phyloP scores from a whole-genome alignment of 73 alveolate species.

The Tetrahymena borealis region DNA sequence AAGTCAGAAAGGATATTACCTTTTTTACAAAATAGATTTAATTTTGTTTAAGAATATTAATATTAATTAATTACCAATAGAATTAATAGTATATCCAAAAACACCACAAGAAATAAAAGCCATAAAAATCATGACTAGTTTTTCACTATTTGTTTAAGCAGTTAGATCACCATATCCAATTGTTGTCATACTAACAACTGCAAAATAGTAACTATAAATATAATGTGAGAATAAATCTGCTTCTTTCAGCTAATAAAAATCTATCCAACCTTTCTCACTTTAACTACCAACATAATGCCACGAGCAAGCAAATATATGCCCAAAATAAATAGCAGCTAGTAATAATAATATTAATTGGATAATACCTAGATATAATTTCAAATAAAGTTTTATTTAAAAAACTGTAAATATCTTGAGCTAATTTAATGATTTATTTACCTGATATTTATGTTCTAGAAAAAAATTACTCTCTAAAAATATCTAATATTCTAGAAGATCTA shows the following conservation, averaged over 20 bases:
- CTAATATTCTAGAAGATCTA: background rate
- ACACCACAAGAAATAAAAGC: conserved; percentile 28
- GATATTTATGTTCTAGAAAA: background rate
- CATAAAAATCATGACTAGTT: background rate
- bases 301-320: background rate
- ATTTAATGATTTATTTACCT: background rate
- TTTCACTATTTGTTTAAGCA: background rate
- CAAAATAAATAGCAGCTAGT: background rate
- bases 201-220: conserved; percentile 7
- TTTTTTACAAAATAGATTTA: background rate
- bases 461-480: background rate
- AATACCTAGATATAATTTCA: background rate
- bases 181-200: conserved; percentile 2
- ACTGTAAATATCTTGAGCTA: background rate
- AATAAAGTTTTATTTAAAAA: too few relatives aligned
- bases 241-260: background rate
- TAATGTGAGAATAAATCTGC: background rate
- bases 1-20: background rate
- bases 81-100: conserved; percentile 5
- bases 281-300: background rate
- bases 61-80: conserved; percentile 8
- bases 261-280: background rate
- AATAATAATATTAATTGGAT: background rate
- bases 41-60: background rate
- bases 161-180: conserved; percentile 30